A percentile compares a stretch with the other conserved stretches of the same genome.
Evolutionary conservation across 352 stramenopile genomes (phyloP).

Genomic region (Pythium oligandrum): DNA sequence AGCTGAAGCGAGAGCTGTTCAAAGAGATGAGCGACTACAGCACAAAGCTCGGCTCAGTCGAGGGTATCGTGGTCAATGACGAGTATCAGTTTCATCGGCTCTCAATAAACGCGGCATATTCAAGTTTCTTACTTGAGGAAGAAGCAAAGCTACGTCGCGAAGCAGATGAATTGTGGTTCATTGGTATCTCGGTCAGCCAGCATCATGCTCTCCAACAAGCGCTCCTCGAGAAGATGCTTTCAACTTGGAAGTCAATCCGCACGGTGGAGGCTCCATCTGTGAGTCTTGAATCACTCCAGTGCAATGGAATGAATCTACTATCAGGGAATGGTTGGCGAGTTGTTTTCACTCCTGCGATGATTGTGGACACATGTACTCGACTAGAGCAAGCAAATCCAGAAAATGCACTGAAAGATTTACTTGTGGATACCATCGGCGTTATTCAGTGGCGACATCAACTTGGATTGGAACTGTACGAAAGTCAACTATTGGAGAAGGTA

Average conservation of each 20-base stretch:
- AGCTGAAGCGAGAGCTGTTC: constrained; percentile 37
- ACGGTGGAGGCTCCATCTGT: constrained; percentile 28
- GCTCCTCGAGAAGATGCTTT: constrained; percentile 37
- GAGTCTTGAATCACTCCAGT: neutral
- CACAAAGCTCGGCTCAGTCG: constrained; percentile 5
- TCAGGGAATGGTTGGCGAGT: constrained; percentile 28
- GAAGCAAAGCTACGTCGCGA: constrained; percentile 21
- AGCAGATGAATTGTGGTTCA: constrained; percentile 35
- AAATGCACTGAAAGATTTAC: constrained; percentile 6
- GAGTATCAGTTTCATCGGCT: neutral
- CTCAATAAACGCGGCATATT: neutral
- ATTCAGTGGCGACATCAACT: constrained; percentile 36
- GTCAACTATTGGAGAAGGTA: constrained; percentile 32
- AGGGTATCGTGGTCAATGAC: neutral
- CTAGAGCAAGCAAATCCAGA: neutral
- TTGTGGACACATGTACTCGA: constrained; percentile 24
- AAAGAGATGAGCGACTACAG: constrained; percentile 23
- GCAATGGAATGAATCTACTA: constrained; percentile 26
- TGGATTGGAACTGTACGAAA: constrained; percentile 32
- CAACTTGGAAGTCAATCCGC: constrained; percentile 39
- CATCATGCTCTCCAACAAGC: constrained; percentile 31
- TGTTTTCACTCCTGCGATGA: constrained; percentile 21
- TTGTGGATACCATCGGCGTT: constrained; percentile 20
- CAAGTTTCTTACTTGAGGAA: constrained; percentile 1
- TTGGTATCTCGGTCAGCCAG: constrained; percentile 21